Base-by-base conservation (phyloP, 768 basidiomycete genomes). In the Lentinula lateritia region DNA sequence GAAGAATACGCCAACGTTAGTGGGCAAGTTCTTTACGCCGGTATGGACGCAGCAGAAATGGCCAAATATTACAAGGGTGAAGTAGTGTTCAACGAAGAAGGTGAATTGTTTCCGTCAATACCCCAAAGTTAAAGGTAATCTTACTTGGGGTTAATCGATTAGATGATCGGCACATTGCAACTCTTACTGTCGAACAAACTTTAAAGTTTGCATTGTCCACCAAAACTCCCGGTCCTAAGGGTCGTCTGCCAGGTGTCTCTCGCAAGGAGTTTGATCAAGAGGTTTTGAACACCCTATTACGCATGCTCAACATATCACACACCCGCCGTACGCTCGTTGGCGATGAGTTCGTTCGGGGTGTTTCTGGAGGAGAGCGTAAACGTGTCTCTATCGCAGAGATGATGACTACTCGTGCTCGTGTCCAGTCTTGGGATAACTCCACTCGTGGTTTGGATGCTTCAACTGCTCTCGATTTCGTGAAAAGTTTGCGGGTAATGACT, bases 381-480 rank as follows among this genome's bases (percentile, higher is more conserved):
- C 81, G 81, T 46, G 86, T 95, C 15, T 87, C 87, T 61, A 94
- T 94, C 66, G 88, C 89, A 10, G 93, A 95, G 73, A 92, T 91
- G 83, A 87, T 92, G 83, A 82, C 90, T 0, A 89, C 88, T 2
- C 85, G 90, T 55, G 90, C 90, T 10, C 86, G 87, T 39, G 82
- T 93, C 6, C 87, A 92, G 65, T 86, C 85, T 64, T 93, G 90
- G 88, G 90, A 93, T 70, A 93, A 90, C 71, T 87, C 88, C 0
- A 93, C 92, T 2, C 79, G 89, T 53, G 90, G 92, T 16, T 76
- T 92, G 54, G 90, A 93, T 64, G 91, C 93, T 0, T 92, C 91
- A 2, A 95, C 93, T 6, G 93, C 93, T 1, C 78, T 94, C 52
- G 94, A 96, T 69, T 95, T 92, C 66, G 84, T 83, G 60, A 90